Evolutionary conservation across 805 yeast genomes (phyloP).

Genomic region (Schwanniomyces pseudopolymorphus): DNA sequence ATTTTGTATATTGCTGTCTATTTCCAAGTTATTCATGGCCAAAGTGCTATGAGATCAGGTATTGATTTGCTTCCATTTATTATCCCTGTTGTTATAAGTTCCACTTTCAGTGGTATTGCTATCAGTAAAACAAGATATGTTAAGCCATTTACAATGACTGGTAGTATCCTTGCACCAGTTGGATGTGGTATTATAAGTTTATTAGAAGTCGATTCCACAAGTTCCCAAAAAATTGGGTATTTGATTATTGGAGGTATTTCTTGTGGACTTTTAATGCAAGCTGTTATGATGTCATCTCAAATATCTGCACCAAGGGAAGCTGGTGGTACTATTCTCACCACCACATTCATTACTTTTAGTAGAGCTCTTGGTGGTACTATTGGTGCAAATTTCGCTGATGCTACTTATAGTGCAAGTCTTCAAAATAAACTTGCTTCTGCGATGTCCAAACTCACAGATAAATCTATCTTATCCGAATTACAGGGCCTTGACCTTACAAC

Average conservation of each 20-base stretch:
- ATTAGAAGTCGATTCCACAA: conserved; percentile 37
- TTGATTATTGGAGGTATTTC: conserved; percentile 48
- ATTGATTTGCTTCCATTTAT: conserved; percentile 44
- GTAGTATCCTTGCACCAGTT: conserved; percentile 35
- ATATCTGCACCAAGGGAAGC: conserved; percentile 50
- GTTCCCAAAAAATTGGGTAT: conserved; percentile 40
- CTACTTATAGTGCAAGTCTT: conserved; percentile 32
- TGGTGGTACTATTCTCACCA: conserved; percentile 50
- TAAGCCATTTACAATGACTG: conserved; percentile 39
- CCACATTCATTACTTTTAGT: conserved; percentile 43
- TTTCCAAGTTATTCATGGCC: conserved; percentile 47
- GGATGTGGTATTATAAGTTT: conserved; percentile 47
- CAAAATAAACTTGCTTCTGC: conserved; percentile 10
- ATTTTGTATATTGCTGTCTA: conserved; percentile 32
- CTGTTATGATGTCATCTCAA: conserved; percentile 45
- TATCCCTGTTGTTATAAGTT: conserved; percentile 35
- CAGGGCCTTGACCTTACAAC: conserved; percentile 11
- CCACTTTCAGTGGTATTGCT: conserved; percentile 37
- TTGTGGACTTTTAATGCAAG: conserved; percentile 48
- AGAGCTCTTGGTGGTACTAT: conserved; percentile 49
- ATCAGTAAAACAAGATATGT: conserved; percentile 39
- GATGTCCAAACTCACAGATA: conserved; percentile 5
- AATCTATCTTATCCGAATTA: conserved; percentile 18
- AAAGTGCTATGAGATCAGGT: conserved; percentile 46
- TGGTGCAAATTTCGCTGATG: conserved; percentile 42